Conservation (phyloP, 2,329 filamentous ascomycete genomes). For the Nannizziopsis barbatae region DNA sequence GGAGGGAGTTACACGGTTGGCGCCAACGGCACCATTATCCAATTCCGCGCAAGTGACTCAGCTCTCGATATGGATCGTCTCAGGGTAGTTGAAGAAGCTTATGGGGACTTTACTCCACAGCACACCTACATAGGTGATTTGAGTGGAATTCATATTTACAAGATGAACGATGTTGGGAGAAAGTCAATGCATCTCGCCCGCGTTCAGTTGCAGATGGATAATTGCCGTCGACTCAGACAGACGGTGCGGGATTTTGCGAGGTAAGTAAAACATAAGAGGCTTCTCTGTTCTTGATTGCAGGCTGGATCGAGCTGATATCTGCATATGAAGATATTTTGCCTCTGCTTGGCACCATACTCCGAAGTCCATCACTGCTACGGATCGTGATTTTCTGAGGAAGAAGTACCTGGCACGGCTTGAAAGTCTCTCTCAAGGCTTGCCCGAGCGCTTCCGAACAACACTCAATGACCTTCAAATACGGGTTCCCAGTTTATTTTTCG, state of each 20-base stretch:
- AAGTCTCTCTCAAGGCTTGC: neutral
- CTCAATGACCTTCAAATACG: neutral
- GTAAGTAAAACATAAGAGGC: neutral
- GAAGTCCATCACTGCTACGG: neutral
- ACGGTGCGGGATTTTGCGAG: neutral
- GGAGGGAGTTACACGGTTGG: neutral
- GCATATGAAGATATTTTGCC: neutral
- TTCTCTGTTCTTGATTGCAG: neutral
- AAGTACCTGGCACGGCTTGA: neutral
- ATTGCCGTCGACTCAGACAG: neutral
- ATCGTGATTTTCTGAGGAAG: neutral
- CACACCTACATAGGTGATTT: neutral
- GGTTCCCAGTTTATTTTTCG: constrained; percentile 6
- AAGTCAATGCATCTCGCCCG: neutral
- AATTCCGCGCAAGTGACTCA: constrained; percentile 1
- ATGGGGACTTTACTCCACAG: neutral
- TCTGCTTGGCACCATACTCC: neutral
- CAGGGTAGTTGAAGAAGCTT: neutral
- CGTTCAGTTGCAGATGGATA: neutral
- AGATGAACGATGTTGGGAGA: neutral
- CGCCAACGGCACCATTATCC: neutral
- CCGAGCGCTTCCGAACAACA: neutral
- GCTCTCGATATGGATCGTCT: neutral
- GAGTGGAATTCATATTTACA: constrained; percentile 1
- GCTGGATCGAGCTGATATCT: neutral